phyloP scores from a whole-genome alignment of 768 basidiomycete species.

The Sistotremastrum niveocremeum region DNA sequence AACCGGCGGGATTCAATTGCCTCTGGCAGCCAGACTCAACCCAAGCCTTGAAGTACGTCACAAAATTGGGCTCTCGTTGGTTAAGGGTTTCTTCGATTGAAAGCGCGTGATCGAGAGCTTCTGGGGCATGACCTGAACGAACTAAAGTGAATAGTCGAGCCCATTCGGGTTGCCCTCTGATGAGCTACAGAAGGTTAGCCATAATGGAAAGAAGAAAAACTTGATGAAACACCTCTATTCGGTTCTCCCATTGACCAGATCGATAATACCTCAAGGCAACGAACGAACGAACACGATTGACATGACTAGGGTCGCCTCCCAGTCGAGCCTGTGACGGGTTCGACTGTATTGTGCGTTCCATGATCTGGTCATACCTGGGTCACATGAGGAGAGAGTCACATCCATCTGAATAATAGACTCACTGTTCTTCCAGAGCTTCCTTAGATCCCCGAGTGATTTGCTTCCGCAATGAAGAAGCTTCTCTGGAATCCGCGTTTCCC shows the following conservation, averaged over 20 bases:
- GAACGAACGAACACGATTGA: conserved; percentile 85
- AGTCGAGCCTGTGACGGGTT: conserved; percentile 74
- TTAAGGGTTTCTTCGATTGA: conserved; percentile 58
- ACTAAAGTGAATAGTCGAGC: conserved; percentile 89
- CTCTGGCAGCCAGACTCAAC: conserved; percentile 66
- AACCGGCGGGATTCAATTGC: conserved; percentile 23
- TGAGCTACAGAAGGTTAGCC: conserved; percentile 34
- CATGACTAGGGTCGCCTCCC: conserved; percentile 82
- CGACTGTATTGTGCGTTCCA: conserved; percentile 73
- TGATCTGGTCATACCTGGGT: conserved; percentile 49
- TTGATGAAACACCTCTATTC: conserved; percentile 58
- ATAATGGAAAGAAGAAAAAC: neutral
- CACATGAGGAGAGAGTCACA: neutral
- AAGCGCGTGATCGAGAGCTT: conserved; percentile 67
- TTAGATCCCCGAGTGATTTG: conserved; percentile 70
- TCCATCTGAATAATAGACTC: conserved; percentile 7
- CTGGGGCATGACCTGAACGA: conserved; percentile 67
- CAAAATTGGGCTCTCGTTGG: conserved; percentile 70
- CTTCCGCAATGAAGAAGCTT: conserved; percentile 47
- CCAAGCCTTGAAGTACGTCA: conserved; percentile 74
- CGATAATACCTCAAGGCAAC: conserved; percentile 67
- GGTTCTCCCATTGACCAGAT: conserved; percentile 72
- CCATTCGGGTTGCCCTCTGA: conserved; percentile 84
- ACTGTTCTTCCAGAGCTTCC: conserved; percentile 76
- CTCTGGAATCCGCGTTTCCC: conserved; percentile 43